A percentile compares a stretch with the other conserved stretches of the same genome.
These are phyloP conservation scores for Globisporangium barbulae DNA, from an alignment of 352 stramenopile species.

Conservation along the genomic window DNA sequence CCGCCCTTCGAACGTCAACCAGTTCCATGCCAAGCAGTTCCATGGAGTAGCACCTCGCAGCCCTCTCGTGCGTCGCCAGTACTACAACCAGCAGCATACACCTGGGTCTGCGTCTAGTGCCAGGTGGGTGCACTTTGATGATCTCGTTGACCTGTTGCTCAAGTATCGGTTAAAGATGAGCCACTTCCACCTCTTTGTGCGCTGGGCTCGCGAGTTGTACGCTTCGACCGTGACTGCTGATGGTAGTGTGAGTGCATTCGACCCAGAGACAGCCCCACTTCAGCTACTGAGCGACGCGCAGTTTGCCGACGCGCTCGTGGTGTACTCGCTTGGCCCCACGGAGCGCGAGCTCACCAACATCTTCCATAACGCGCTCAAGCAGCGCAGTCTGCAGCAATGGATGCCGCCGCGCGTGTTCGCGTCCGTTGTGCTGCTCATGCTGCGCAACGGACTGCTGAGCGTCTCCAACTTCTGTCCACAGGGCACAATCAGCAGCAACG, in stretches of 20 bases:
- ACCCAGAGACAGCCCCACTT: neutral
- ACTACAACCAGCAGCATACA: conserved; percentile 8
- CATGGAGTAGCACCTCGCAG: conserved; percentile 44
- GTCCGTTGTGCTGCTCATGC: conserved; percentile 55
- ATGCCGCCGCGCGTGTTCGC: conserved; percentile 68
- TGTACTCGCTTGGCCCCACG: conserved; percentile 41
- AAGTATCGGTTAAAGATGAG: conserved; percentile 62
- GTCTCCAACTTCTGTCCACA: conserved; percentile 48
- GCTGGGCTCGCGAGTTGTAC: conserved; percentile 58
- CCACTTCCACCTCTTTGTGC: conserved; percentile 60
- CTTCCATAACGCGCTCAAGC: conserved; percentile 63
- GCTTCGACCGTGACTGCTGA: conserved; percentile 20
- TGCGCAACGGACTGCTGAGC: conserved; percentile 57
- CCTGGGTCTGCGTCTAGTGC: neutral
- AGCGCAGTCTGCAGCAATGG: conserved; percentile 41
- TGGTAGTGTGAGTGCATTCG: neutral
- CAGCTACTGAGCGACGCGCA: conserved; percentile 38
- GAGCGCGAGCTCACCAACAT: conserved; percentile 61
- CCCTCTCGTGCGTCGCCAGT: conserved; percentile 33
- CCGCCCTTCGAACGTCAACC: conserved; percentile 49
- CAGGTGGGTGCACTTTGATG: conserved; percentile 56
- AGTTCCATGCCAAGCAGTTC: conserved; percentile 59
- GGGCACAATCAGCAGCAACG: neutral
- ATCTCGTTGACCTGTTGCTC: conserved; percentile 52
- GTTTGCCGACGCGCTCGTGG: conserved; percentile 42